These are phyloP conservation scores for Malassezia furfur DNA, from an alignment of 1,284 basidiomycete genomes.

Conservation along the genomic window DNA sequence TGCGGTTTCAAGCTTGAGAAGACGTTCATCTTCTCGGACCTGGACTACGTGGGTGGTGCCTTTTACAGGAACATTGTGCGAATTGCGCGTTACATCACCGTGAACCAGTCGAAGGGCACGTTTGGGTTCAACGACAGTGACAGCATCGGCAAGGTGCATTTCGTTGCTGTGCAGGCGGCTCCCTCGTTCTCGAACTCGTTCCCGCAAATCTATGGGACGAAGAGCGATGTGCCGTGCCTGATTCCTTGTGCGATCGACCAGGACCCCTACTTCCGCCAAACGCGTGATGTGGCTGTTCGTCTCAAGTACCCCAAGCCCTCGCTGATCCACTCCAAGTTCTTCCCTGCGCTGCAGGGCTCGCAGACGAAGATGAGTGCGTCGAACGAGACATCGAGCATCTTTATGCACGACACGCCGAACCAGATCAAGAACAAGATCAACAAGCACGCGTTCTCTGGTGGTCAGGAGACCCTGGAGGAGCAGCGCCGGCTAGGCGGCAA, in stretches of 20 bases:
- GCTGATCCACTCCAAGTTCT: constrained; percentile 90
- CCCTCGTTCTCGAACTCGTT: constrained; percentile 97
- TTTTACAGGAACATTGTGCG: constrained; percentile 93
- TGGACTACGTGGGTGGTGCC: constrained; percentile 72
- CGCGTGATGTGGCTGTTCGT: constrained; percentile 83
- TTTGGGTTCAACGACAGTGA: constrained; percentile 88
- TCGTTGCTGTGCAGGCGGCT: constrained; percentile 90
- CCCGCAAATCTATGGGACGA: constrained; percentile 87
- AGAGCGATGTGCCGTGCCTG: constrained; percentile 74
- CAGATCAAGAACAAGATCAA: constrained; percentile 99
- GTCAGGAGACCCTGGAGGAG: constrained; percentile 77
- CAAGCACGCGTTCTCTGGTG: constrained; percentile 53
- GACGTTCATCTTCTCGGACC: constrained; percentile 94
- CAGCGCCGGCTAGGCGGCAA: constrained; percentile 80
- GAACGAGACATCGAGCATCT: constrained; percentile 79
- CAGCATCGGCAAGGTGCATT: constrained; percentile 96
- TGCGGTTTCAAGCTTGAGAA: constrained; percentile 84
- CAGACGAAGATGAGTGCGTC: constrained; percentile 99
- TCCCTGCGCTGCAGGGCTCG: constrained; percentile 92
- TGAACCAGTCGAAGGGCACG: constrained; percentile 84
- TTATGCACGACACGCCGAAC: constrained; percentile 82
- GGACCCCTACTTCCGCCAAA: constrained; percentile 82
- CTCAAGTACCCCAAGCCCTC: constrained; percentile 93
- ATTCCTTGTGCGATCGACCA: constrained; percentile 99
- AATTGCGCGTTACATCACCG: constrained; percentile 83